Base-by-base conservation (phyloP, 495 filamentous ascomycete genomes). In the Aspergillus egyptiacus region DNA sequence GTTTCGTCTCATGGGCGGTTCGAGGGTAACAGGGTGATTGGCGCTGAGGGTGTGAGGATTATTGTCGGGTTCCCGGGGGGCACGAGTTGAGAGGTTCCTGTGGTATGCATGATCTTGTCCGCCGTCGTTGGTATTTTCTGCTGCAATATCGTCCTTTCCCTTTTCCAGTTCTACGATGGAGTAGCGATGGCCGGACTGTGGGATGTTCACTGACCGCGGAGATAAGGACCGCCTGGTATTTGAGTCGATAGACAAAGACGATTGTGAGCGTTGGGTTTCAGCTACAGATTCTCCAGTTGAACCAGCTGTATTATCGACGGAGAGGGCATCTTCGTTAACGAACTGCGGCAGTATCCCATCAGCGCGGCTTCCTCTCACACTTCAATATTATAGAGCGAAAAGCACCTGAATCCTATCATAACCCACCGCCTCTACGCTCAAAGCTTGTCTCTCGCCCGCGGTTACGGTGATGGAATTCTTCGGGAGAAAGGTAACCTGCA, bases 401-500 rank as follows among this genome's bases (percentile, higher is more conserved):
- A 1, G 22, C 13, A 68, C 65, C n/a, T 55, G 51, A 31, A 68
- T 66, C 0, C 51, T 41, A 7, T 51, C 51, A 39, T 65, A 65
- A 18, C 40, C 15, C 24, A 7, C 10, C 2, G 8, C 27, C 0
- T 43, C 17, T 15, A 4, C n/a, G 20, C 22, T 28, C 53, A 25
- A n/a, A 48, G 11, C 18, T 41, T 33, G 6, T 1, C 54, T 6
- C 18, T 52, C 57, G 7, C 51, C 46, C 0, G 61, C 49, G 6
- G 49, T 8, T 4, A 71, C 47, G 6, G 62, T 70, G 10, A 59
- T 56, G 6, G 62, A 57, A 53, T 74, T 73, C 36, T 70, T 74
- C 3, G 51, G 54, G n/a, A 73, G 45, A 48, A 73, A 74, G 0
- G 57, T 68, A 35, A 74, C 54, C 28, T 66, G 64, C 17, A 60